Base-by-base conservation (phyloP, 441 rosid genomes). In the Theobroma grandiflorum region DNA sequence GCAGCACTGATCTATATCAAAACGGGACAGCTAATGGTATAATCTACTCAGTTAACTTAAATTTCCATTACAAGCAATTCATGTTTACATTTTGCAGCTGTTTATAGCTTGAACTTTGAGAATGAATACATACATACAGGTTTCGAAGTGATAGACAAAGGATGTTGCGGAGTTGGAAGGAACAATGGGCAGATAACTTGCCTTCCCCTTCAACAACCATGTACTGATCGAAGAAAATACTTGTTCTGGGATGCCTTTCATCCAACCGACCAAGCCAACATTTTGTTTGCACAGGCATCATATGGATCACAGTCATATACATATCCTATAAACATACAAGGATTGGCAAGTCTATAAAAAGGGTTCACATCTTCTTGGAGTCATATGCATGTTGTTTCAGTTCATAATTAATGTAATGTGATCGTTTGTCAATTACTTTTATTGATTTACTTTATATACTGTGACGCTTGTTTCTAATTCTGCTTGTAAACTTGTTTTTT, bases 201-300 rank as follows among this genome's bases (percentile, higher is more conserved):
- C 84, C 89, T 94, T 67, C 99, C 99, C 3, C 84, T 93, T 52
- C 93, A 92, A 74, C 89, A 83, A 70, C 84, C 94, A 2, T 94
- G 98, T 58, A n/a, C 69, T 15, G 87, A 93, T 82, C 86, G 98
- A 20, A 83, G 81, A 10, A 93, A 87, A 79, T 94, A 92, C 85
- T 80, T 95, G 43, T 95, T 91, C 12, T 95, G 98, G 99, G 99
- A 93, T 65, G 97, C 98, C 7, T 95, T 95, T 75, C 99, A 96
- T 79, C 99, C 96, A 6, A 94, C 99, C 0, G 97, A 95, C 76
- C 16, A 74, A 1, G 95, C 96, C 1, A 95, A 95, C n/a, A 81
- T 90, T 69, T 4, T 83, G 31, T 80, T 91, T 1, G 98, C 97
- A 7, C 88, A 89, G 78, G 64, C 91, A 12, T 84, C 97, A 14